Evolutionary conservation across 2,329 filamentous ascomycete genomes (phyloP).

Genomic region (Leptographium wingfieldii): DNA sequence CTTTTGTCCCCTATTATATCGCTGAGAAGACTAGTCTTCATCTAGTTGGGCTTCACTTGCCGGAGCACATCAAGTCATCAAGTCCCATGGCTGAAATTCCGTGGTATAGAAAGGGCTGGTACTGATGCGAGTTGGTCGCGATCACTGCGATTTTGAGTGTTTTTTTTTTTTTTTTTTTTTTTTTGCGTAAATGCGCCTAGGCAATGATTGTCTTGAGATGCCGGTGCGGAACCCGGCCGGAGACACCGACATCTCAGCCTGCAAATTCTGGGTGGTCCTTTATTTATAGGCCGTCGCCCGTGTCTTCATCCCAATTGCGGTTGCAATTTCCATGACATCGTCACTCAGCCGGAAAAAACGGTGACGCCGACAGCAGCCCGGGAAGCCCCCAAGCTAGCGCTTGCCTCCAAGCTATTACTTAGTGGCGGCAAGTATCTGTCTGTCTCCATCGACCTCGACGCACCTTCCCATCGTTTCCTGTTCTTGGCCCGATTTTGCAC

Average conservation of each 20-base stretch:
- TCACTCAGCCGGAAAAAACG: neutral
- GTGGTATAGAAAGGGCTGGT: no score
- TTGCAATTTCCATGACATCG: constrained; percentile 1
- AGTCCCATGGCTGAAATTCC: no score
- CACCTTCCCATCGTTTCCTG: constrained; percentile 26
- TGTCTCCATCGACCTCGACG: constrained; percentile 32
- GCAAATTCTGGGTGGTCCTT: neutral
- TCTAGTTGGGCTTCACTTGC: no score
- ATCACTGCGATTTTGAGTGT: no score
- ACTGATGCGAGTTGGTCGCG: no score
- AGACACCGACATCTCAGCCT: neutral
- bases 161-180: no score
- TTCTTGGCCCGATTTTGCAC: constrained; percentile 33
- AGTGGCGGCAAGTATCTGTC: constrained; percentile 23
- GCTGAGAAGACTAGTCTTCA: no score
- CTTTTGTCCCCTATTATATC: no score
- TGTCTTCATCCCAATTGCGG: neutral
- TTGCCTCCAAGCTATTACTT: neutral
- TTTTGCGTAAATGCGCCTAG: no score
- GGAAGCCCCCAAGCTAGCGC: neutral
- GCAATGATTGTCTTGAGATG: no score
- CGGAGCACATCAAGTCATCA: no score
- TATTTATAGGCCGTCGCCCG: neutral
- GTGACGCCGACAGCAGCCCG: neutral
- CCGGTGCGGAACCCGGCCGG: neutral